Conservation (phyloP, 169 alveolate genomes). For the Plasmodium ovale region DNA sequence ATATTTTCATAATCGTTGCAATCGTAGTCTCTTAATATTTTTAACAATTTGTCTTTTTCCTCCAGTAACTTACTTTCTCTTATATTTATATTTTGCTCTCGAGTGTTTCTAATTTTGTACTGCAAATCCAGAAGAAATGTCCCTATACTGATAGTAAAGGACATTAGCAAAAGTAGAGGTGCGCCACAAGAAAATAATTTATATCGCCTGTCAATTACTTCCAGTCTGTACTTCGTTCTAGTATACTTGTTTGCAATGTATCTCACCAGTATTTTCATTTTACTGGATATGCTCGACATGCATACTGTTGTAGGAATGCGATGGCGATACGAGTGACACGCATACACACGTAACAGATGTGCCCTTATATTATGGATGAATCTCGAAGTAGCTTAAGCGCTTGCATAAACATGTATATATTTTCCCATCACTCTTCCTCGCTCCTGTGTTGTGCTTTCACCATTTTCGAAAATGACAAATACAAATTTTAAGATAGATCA, state of each 20-base stretch:
- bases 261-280: conserved; percentile 39
- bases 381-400: not conserved
- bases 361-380: too few species aligned
- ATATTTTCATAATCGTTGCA: conserved; percentile 73
- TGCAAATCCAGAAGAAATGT: conserved; percentile 64
- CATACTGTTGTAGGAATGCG: not conserved
- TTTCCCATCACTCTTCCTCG: too few species aligned
- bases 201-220: conserved; percentile 66
- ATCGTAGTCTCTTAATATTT: conserved; percentile 60
- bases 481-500: too few species aligned
- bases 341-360: not conserved
- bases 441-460: too few species aligned
- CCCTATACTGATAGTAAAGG: conserved; percentile 62
- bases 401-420: not conserved
- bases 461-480: too few species aligned
- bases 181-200: conserved; percentile 69
- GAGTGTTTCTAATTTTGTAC: conserved; percentile 42
- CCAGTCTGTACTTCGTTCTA: conserved; percentile 60
- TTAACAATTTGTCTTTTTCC: conserved; percentile 61
- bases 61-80: conserved; percentile 66
- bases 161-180: conserved; percentile 60
- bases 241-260: conserved; percentile 28
- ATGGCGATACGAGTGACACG: too few species aligned
- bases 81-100: conserved; percentile 69
- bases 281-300: not conserved